Evolutionary conservation across 1,284 basidiomycete genomes (phyloP).

Genomic region (Melanopsichium pennsylvanicum): DNA sequence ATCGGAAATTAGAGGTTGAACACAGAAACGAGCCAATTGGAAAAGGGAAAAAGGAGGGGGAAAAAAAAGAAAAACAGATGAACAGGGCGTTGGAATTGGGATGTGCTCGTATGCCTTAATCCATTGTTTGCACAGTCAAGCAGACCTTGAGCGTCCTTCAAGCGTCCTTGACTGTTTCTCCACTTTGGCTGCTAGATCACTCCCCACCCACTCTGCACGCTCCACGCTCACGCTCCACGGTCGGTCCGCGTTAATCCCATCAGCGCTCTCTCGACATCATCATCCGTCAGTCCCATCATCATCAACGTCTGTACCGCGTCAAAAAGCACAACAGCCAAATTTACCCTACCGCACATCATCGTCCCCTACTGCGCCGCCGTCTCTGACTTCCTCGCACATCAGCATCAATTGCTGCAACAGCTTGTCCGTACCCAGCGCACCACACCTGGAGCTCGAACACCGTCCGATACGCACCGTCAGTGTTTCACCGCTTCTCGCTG

Average conservation of each 20-base stretch:
- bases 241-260: constrained; percentile 1
- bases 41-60: not conserved
- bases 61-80: not conserved
- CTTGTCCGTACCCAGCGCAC: constrained; percentile 3
- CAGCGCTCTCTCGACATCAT: constrained; percentile 6
- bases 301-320: constrained; percentile 7
- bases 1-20: constrained; percentile 2
- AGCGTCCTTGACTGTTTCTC: no score
- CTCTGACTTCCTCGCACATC: constrained; percentile 6
- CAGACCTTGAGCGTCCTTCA: no score
- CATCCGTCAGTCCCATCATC: constrained; percentile 6
- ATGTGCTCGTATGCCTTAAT: constrained; percentile 27
- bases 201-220: constrained; percentile 33
- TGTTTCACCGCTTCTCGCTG: not conserved
- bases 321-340: constrained; percentile 2
- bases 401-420: not conserved
- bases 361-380: not conserved
- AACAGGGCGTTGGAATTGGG: constrained; percentile 6
- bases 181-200: constrained; percentile 14
- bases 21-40: not conserved
- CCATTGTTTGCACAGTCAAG: no score
- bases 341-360: constrained; percentile 13
- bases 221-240: constrained; percentile 32
- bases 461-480: constrained; percentile 4
- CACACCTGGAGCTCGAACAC: constrained; percentile 2